These are phyloP conservation scores for Pyronema omphalodes DNA, from an alignment of 495 filamentous ascomycete genomes.

Conservation along the genomic window DNA sequence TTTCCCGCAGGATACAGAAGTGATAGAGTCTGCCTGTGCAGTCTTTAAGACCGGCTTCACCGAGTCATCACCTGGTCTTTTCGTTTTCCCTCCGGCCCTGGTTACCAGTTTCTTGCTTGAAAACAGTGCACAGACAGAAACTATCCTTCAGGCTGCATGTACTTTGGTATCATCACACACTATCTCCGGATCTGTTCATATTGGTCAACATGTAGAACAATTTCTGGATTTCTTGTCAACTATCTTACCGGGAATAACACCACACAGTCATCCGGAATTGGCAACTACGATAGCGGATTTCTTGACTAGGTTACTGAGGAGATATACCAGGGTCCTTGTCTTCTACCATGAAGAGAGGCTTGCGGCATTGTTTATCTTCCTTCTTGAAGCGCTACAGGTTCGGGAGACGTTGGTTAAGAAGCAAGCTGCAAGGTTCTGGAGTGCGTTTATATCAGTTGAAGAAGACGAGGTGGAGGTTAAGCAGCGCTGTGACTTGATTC, in stretches of 20 bases:
- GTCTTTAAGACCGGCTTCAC: slow-evolving; percentile 63
- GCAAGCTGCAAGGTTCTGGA: slow-evolving; percentile 68
- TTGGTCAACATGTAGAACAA: slow-evolving; percentile 31
- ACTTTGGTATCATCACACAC: slow-evolving; percentile 53
- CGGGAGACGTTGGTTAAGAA: slow-evolving; percentile 65
- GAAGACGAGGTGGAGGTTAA: slow-evolving; percentile 7
- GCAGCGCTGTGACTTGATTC: slow-evolving; percentile 12
- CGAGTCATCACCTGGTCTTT: slow-evolving; percentile 54
- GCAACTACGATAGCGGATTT: slow-evolving; percentile 60
- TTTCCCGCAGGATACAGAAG: slow-evolving; percentile 43
- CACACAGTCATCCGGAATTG: slow-evolving; percentile 58
- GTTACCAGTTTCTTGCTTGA: slow-evolving; percentile 53
- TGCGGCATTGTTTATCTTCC: slow-evolving; percentile 58
- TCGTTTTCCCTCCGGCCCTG: slow-evolving; percentile 54
- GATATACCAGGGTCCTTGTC: slow-evolving; percentile 41
- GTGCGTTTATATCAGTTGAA: slow-evolving; percentile 29
- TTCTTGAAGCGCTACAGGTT: slow-evolving; percentile 49
- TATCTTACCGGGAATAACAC: slow-evolving; percentile 46
- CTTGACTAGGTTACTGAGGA: slow-evolving; percentile 44
- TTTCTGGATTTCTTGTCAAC: slow-evolving; percentile 47
- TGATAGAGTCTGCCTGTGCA: slow-evolving; percentile 58
- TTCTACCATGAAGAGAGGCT: slow-evolving; percentile 32
- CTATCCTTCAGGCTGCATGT: slow-evolving; percentile 59
- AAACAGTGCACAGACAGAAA: slow-evolving; percentile 43
- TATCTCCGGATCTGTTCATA: slow-evolving; percentile 29